These are phyloP conservation scores for Fusarium sp. DNA, from an alignment of 2,329 filamentous ascomycete species.

Conservation along the genomic window DNA sequence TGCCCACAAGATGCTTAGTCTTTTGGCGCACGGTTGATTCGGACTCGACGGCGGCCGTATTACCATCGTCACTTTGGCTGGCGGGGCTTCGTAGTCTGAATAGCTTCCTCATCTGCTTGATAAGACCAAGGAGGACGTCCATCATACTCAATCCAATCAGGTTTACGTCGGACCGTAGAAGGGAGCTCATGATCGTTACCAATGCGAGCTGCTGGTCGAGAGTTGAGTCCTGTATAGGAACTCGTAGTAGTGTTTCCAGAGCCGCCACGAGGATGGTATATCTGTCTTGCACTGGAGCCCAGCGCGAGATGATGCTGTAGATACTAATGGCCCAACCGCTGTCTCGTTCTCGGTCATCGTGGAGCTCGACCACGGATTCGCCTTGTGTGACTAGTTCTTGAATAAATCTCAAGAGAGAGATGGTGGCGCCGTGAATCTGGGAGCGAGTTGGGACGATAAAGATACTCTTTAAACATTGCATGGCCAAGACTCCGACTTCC, in stretches of 20 bases:
- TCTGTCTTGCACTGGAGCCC: conserved; percentile 94
- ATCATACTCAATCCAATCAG: conserved; percentile 96
- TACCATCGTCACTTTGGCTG: conserved; percentile 53
- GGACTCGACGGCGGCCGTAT: conserved; percentile 50
- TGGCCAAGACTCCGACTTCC: conserved; percentile 85
- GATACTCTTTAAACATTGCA: conserved; percentile 89
- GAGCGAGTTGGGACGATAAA: conserved; percentile 86
- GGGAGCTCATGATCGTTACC: conserved; percentile 82
- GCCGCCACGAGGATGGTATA: conserved; percentile 90
- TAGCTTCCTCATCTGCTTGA: conserved; percentile 85
- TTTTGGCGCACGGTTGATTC: conserved; percentile 59
- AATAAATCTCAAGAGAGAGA: conserved; percentile 82
- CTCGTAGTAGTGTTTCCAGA: conserved; percentile 81
- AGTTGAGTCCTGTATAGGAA: conserved; percentile 77
- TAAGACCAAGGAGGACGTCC: conserved; percentile 88
- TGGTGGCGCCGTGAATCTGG: conserved; percentile 85
- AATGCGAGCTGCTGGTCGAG: conserved; percentile 82
- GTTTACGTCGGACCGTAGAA: conserved; percentile 90
- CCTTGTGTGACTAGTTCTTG: conserved; percentile 69
- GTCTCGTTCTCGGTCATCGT: conserved; percentile 60
- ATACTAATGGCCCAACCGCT: conserved; percentile 86
- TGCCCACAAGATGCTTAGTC: conserved; percentile 75
- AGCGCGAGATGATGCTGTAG: conserved; percentile 83
- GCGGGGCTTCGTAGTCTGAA: conserved; percentile 72
- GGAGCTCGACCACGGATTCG: conserved; percentile 67